Evolutionary conservation across 306 rosid genomes (phyloP), one percentile per base, ranked within the genome.

Genomic region (Ammopiptanthus mongolicus): DNA sequence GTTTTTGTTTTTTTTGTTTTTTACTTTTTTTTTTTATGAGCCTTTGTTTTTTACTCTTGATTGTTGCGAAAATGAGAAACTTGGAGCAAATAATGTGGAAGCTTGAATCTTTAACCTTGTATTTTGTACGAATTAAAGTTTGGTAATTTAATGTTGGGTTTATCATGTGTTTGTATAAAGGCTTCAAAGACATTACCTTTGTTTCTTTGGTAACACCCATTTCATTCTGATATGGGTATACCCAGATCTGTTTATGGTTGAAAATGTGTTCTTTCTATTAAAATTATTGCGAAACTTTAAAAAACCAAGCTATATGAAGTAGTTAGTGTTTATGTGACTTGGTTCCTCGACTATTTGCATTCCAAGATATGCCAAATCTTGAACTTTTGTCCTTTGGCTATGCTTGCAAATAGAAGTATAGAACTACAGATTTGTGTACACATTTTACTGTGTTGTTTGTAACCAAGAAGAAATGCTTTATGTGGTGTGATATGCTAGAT

Each of bases 361-460:
- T 69, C 19, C 11, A 22, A 19, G 22, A 52, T 6, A 66, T 69
- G 46, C 33, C 18, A n/a, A 65, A 65, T 46, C 36, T 73, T 73
- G 37, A 73, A 25, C 3, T 44, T 65, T 73, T 73, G 14, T 33
- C 12, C 10, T 48, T 63, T 37, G 17, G 19, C 10, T 18, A 15
- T 34, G 11, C 9, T 75, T 36, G 53, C 28, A 18, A 44, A n/a
- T n/a, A n/a, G n/a, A n/a, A n/a, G n/a, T n/a, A 42, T 64, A 17
- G 65, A 51, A 42, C 44, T 31, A 73, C 41, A 64, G 83, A 81
- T 85, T 78, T 78, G 78, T 69, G n/a, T 41, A 1, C 36, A 9
- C 8, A 34, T 34, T n/a, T 6, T 11, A 37, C 13, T 69, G 15
- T 15, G 14, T 4, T 65, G 25, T 39, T 46, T 76, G 31, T 74